Evolutionary conservation across 306 rosid species (phyloP).

Genomic region (Fragaria nilgerrensis): DNA sequence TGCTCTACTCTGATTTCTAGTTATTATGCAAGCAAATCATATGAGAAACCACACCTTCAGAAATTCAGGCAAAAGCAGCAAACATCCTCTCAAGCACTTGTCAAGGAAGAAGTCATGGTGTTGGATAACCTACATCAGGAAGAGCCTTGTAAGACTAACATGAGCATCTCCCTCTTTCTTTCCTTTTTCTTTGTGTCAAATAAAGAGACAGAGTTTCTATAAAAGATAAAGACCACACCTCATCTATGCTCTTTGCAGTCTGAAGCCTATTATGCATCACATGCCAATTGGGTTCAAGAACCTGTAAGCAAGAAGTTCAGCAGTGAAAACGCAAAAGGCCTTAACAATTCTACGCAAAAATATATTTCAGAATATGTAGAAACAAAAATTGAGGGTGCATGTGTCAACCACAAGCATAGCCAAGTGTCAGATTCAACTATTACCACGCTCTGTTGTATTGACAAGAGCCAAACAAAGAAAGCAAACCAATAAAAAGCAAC

Average conservation of each 20-base stretch:
- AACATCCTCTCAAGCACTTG: slow-evolving; percentile 91
- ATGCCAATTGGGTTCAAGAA: slow-evolving; percentile 97
- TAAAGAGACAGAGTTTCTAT: neutral
- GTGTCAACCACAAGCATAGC: neutral
- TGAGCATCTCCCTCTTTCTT: neutral
- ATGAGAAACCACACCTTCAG: slow-evolving; percentile 59
- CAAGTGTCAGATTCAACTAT: slow-evolving; percentile 6
- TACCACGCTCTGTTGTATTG: neutral
- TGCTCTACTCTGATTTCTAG: neutral
- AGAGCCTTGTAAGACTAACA: slow-evolving; percentile 30
- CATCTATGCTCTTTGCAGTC: slow-evolving; percentile 90
- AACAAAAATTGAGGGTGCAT: neutral
- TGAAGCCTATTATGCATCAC: slow-evolving; percentile 83
- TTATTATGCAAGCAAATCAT: neutral
- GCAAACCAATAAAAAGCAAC: neutral
- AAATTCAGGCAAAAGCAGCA: slow-evolving; percentile 86
- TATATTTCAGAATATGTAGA: neutral
- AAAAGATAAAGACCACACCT: slow-evolving; percentile 42
- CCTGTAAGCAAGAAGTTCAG: slow-evolving; percentile 45
- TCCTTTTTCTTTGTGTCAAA: neutral
- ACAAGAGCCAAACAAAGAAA: slow-evolving; percentile 7
- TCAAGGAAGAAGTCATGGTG: slow-evolving; percentile 93
- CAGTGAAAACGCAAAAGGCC: slow-evolving; percentile 17
- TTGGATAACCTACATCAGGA: slow-evolving; percentile 79
- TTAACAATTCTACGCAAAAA: slow-evolving; percentile 5